Evolutionary conservation across 257 asterid species (phyloP).

Genomic region (Solanum verrucosum): DNA sequence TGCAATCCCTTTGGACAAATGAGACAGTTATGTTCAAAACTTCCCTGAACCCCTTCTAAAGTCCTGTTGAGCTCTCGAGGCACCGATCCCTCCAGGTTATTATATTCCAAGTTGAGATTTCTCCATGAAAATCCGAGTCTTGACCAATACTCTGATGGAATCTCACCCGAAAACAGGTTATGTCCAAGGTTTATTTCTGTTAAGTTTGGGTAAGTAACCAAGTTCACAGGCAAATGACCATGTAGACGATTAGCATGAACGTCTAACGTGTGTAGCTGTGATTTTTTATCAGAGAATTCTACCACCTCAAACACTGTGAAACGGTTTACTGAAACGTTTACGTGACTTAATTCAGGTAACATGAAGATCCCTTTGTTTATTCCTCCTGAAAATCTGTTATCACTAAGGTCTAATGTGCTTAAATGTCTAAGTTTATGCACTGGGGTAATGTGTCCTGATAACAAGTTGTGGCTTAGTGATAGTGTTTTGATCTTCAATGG

Average conservation of each 20-base stretch:
- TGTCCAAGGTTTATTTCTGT: slow-evolving; percentile 29
- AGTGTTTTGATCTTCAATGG: slow-evolving; percentile 19
- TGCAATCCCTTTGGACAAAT: slow-evolving; percentile 11
- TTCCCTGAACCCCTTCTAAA: slow-evolving; percentile 10
- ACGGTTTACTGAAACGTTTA: slow-evolving; percentile 24
- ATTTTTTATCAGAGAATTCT: not conserved
- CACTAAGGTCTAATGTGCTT: slow-evolving; percentile 23
- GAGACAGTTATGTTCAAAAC: slow-evolving; percentile 40
- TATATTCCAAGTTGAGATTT: slow-evolving; percentile 24
- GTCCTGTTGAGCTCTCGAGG: slow-evolving; percentile 10
- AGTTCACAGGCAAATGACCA: slow-evolving; percentile 27
- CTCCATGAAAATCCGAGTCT: slow-evolving; percentile 19
- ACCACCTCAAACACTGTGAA: slow-evolving; percentile 20
- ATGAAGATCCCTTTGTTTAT: slow-evolving; percentile 15
- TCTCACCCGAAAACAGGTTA: slow-evolving; percentile 27
- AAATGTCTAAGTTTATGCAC: slow-evolving; percentile 19
- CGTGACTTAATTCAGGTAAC: slow-evolving; percentile 13
- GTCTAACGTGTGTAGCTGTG: slow-evolving; percentile 20
- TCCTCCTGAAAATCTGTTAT: slow-evolving; percentile 30
- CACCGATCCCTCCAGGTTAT: slow-evolving; percentile 30
- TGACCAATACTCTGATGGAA: slow-evolving; percentile 25
- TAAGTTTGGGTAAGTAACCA: slow-evolving; percentile 21
- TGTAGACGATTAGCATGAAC: slow-evolving; percentile 20
- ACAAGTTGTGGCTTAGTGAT: slow-evolving; percentile 16
- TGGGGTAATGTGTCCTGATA: slow-evolving; percentile 23